Conservation (phyloP, 768 basidiomycete species). For the Lactarius deliciosus region DNA sequence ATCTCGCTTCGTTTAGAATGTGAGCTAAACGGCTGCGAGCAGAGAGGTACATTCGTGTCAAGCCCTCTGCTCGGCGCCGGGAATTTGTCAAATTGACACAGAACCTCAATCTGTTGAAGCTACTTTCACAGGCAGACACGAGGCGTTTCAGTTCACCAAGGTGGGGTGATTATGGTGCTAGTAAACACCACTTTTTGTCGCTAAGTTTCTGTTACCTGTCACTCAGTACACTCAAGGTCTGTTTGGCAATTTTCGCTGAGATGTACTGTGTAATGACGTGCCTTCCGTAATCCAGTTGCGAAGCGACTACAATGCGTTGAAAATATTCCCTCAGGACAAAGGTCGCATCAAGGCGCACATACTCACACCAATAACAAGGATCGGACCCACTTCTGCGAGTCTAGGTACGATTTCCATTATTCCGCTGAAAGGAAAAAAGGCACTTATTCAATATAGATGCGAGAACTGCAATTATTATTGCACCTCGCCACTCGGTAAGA, state of each 20-base stretch:
- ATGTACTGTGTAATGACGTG: not conserved
- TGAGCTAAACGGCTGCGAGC: no score
- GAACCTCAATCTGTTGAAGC: constrained; percentile 40
- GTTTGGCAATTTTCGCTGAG: not conserved
- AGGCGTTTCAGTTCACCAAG: constrained; percentile 65
- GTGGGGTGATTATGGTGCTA: constrained; percentile 33
- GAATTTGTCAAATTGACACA: no score
- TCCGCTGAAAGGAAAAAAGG: not conserved
- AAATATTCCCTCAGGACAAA: constrained; percentile 43
- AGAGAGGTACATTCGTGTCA: no score
- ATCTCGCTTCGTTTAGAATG: no score
- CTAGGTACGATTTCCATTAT: constrained; percentile 35
- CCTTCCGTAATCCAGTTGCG: constrained; percentile 49
- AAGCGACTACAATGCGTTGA: constrained; percentile 29
- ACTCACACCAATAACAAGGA: constrained; percentile 44
- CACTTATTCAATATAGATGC: not conserved
- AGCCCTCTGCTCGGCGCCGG: no score
- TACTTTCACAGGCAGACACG: constrained; percentile 55
- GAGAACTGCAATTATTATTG: not conserved
- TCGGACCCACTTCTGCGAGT: constrained; percentile 49
- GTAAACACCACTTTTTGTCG: not conserved
- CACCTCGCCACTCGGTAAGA: no score
- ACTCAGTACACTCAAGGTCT: constrained; percentile 55
- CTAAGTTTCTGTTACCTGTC: not conserved
- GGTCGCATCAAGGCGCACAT: constrained; percentile 47